A percentile compares a stretch with the other conserved stretches of the same genome.
Conservation (phyloP, 352 stramenopile species). For the Globisporangium radiosum region DNA sequence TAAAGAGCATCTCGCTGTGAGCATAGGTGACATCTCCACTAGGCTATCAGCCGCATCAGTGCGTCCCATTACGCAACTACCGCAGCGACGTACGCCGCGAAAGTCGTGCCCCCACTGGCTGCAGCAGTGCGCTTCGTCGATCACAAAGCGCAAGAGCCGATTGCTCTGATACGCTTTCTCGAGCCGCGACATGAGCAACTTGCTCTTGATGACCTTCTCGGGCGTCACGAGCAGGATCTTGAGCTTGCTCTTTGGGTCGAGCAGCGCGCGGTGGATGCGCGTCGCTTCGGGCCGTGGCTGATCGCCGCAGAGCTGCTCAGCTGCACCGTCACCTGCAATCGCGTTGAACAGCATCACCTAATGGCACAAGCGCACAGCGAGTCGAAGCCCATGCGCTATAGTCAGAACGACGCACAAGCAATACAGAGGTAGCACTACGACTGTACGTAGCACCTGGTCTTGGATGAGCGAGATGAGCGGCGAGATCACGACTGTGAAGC, state of each 20-base stretch:
- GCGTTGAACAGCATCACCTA: slow-evolving; percentile 70
- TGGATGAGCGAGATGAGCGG: slow-evolving; percentile 91
- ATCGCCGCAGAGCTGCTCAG: slow-evolving; percentile 45
- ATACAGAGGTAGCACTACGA: too few species aligned
- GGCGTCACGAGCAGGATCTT: slow-evolving; percentile 90
- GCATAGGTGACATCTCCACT: too few species aligned
- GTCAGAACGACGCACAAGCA: too few species aligned
- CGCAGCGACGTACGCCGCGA: slow-evolving; percentile 31
- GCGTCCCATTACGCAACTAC: background rate
- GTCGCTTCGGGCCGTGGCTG: slow-evolving; percentile 46
- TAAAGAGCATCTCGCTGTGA: too few species aligned
- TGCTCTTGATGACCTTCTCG: slow-evolving; percentile 89
- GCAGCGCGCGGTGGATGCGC: slow-evolving; percentile 73
- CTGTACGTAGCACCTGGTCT: slow-evolving; percentile 63
- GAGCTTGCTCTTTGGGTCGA: slow-evolving; percentile 52
- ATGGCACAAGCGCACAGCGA: background rate
- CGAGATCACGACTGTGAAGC: slow-evolving; percentile 89
- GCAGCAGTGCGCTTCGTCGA: slow-evolving; percentile 89
- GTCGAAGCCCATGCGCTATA: too few species aligned
- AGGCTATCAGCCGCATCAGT: too few species aligned
- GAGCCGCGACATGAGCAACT: slow-evolving; percentile 86
- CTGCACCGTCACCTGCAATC: slow-evolving; percentile 47
- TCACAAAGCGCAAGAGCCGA: slow-evolving; percentile 88
- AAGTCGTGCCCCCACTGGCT: slow-evolving; percentile 86
- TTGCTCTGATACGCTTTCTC: slow-evolving; percentile 80